phyloP scores from a whole-genome alignment of 2,329 filamentous ascomycete species.

The Dothideomycetes sp. region DNA sequence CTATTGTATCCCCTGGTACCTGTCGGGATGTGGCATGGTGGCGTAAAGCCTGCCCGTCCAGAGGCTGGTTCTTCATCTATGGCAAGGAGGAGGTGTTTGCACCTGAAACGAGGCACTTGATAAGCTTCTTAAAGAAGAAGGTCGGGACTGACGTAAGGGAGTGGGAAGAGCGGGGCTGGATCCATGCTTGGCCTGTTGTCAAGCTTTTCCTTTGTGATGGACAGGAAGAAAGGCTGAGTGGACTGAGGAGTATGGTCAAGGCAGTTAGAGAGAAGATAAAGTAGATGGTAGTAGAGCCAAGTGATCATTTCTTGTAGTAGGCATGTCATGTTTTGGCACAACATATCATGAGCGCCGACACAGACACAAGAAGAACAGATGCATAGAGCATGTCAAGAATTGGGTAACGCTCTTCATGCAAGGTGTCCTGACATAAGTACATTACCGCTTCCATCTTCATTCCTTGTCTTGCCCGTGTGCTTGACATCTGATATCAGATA shows the following conservation, averaged over 20 bases:
- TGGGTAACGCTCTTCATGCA: too few species aligned
- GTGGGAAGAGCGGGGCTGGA: constrained; percentile 52
- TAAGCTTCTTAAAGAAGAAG: constrained; percentile 40
- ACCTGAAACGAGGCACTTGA: constrained; percentile 53
- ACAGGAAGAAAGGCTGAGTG: constrained; percentile 34
- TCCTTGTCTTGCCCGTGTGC: too few species aligned
- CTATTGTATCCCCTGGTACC: constrained; percentile 57
- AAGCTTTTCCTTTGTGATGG: constrained; percentile 43
- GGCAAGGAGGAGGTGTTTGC: constrained; percentile 70
- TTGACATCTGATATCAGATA: too few species aligned
- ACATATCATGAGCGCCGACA: too few species aligned
- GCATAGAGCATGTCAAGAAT: too few species aligned
- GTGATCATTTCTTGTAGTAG: too few species aligned
- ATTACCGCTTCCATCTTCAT: too few species aligned
- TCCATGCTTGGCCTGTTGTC: constrained; percentile 78
- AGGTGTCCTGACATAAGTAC: too few species aligned
- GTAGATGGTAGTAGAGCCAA: too few species aligned
- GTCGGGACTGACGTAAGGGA: constrained; percentile 44
- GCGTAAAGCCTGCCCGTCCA: constrained; percentile 52
- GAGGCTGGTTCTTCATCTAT: constrained; percentile 60
- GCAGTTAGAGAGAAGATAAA: constrained; percentile 18
- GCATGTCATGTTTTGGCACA: too few species aligned
- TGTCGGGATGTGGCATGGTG: constrained; percentile 57
- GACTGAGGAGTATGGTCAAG: constrained; percentile 34
- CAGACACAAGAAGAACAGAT: too few species aligned